phyloP scores from a whole-genome alignment of 2,329 filamentous ascomycete genomes.

The Chaetomiaceae sp. region DNA sequence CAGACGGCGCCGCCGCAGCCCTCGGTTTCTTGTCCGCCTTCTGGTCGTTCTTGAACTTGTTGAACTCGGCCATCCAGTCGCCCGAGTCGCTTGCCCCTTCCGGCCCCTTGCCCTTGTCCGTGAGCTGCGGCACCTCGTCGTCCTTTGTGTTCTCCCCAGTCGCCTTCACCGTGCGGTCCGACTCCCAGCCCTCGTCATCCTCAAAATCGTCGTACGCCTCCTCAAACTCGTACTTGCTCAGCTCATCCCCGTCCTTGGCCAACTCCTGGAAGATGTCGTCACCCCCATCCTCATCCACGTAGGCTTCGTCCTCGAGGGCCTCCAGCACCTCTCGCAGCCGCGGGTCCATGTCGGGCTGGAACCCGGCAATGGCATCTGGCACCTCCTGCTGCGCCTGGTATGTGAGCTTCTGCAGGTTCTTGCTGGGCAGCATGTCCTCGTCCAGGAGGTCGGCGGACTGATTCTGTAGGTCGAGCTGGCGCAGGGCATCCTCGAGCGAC shows the following conservation, averaged over 20 bases:
- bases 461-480: constrained; percentile 53
- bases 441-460: constrained; percentile 58
- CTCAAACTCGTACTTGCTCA: constrained; percentile 71
- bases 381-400: constrained; percentile 93
- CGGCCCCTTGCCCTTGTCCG: constrained; percentile 39
- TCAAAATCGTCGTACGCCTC: constrained; percentile 50
- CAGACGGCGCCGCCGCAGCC: constrained; percentile 49
- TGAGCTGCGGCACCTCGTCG: constrained; percentile 45
- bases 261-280: constrained; percentile 69
- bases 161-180: constrained; percentile 85
- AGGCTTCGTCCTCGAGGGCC: constrained; percentile 91
- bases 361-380: constrained; percentile 85
- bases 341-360: constrained; percentile 97
- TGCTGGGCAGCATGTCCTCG: constrained; percentile 71
- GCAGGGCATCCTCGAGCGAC: constrained; percentile 76
- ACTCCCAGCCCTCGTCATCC: constrained; percentile 86
- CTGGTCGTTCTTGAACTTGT: constrained; percentile 85
- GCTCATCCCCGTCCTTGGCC: constrained; percentile 43
- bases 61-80: constrained; percentile 88
- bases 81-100: constrained; percentile 62
- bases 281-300: constrained; percentile 68
- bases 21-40: constrained; percentile 42
- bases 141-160: constrained; percentile 47
- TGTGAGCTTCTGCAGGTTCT: constrained; percentile 68
- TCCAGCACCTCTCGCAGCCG: constrained; percentile 85